phyloP scores from a whole-genome alignment of 2,329 filamentous ascomycete genomes.

The Magnaporthiopsis poae region DNA sequence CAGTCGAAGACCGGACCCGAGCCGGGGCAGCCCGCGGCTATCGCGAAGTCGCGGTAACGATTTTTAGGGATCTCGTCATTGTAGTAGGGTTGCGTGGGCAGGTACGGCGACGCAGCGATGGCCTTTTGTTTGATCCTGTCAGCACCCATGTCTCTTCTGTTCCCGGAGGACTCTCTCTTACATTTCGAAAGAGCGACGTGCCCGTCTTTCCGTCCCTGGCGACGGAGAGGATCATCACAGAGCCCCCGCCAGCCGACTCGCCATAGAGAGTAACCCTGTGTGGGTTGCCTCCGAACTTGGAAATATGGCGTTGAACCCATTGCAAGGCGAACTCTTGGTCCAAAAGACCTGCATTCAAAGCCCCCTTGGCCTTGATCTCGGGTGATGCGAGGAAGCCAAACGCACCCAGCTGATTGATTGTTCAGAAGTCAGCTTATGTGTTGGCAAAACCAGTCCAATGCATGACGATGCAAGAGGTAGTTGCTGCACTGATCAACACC shows the following conservation, averaged over 20 bases:
- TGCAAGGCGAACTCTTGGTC: conserved; percentile 42
- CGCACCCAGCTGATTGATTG: conserved; percentile 11
- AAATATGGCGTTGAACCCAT: conserved; percentile 45
- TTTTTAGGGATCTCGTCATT: conserved; percentile 34
- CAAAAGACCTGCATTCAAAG: conserved; percentile 42
- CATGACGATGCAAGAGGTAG: not conserved
- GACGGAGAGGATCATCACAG: conserved; percentile 30
- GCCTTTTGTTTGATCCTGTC: not conserved
- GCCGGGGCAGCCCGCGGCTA: conserved; percentile 28
- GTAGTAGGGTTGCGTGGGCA: conserved; percentile 38
- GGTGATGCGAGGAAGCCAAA: conserved; percentile 15
- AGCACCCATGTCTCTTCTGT: not conserved
- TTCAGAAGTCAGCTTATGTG: not conserved
- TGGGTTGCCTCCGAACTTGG: conserved; percentile 43
- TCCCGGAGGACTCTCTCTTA: not conserved
- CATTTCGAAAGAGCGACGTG: conserved; percentile 31
- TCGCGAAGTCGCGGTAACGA: conserved; percentile 35
- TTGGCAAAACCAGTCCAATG: not conserved
- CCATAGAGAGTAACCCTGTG: conserved; percentile 43
- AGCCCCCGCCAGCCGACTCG: conserved; percentile 43
- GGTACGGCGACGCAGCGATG: conserved; percentile 27
- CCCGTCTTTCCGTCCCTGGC: conserved; percentile 6
- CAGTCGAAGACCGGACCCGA: conserved; percentile 17
- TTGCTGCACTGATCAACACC: not conserved
- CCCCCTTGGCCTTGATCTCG: conserved; percentile 12